Evolutionary conservation across 805 yeast species (phyloP), one percentile per base, ranked within the genome.

Genomic region (Blastobotrys peoriensis): DNA sequence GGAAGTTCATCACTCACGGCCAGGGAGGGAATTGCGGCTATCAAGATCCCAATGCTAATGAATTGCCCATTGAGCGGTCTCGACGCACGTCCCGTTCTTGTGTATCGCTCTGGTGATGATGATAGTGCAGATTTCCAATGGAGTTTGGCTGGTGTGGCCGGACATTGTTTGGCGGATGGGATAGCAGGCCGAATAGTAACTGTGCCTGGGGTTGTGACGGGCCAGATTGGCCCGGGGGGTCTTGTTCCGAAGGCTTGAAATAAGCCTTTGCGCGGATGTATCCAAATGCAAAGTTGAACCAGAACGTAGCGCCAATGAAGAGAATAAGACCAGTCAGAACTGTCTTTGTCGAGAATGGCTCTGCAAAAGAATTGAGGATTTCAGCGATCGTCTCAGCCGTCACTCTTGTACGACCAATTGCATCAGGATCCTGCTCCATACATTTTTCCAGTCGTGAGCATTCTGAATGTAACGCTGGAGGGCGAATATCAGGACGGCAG

Each of bases 371-470:
- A 59, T 86, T 83, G 25, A 86, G 63, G 3, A 83, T 80, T 50
- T 85, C 95, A 0, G 93, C 93, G 46, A 85, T 65, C 0, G 88
- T 77, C 52, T 81, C 85, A 0, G 93, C 94, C 34, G 86, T 80
- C 46, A 85, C 70, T 49, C 73, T 73, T 0, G 88, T 79, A 46
- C 78, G 70, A 2, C 82, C 83, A 5, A 80, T 69, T 0, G 62
- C 62, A 2, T 73, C 72, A 4, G 95, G 88, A 52, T 86, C 89
- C 37, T 76, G 64, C 51, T 80, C 77, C 88, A 86, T 86, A 61
- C 98, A 91, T 44, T 70, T 74, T 53, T 76, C 82, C 84, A 93
- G 84, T 23, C 69, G 73, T 18, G 73, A 65, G 60, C 98, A 91
- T 16, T 75, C 65, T 2, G 65, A 63, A 46, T 80, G 86, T n/a